Base-by-base conservation (phyloP, 257 asterid species). In the Nicotiana knightiana region DNA sequence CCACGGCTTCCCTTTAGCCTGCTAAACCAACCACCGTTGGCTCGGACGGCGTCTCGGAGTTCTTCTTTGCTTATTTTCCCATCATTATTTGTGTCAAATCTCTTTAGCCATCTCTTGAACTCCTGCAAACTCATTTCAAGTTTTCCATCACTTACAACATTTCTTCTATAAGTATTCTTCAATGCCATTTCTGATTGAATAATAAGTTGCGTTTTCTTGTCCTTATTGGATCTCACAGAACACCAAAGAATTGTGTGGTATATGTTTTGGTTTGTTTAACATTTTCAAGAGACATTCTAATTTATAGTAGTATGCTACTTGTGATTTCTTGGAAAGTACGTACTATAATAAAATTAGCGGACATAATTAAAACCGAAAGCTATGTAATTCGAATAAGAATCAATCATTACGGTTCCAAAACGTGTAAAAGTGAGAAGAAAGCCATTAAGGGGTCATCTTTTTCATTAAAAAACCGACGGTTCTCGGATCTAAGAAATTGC, bases 91-190 rank as follows among this genome's bases (percentile, higher is more conserved):
- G 6, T 5, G 28, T 89, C 91, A 61, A 89, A 87, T 12, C 51
- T 85, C 83, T 71, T 85, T 59, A 90, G 55, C 92, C 91, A 90
- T 43, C 71, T 86, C 82, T 83, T 89, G 89, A 87, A 90, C 54
- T 87, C 90, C n/a, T 89, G 88, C 0, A 79, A 17, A n/a, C 65
- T 79, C 86, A 88, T 83, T 15, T 80, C 88, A 1, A 67, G 9
- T 61, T 87, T 87, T 2, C 85, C 89, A 80, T 88, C 83, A 9
- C 33, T 66, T 0, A 57, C 46, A 6, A 62, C 3, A 18, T 26
- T 51, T 4, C 68, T 75, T 13, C 48, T 54, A 4, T 48, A 30
- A 2, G n/a, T 54, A 67, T 8, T 84, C 77, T 24, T 82, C 53
- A 83, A 67, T 1, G 81, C 82, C 89, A 86, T 86, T 7, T 84